These are phyloP conservation scores for Aspergillus sergii DNA, from an alignment of 2,329 filamentous ascomycete species.

Conservation along the genomic window DNA sequence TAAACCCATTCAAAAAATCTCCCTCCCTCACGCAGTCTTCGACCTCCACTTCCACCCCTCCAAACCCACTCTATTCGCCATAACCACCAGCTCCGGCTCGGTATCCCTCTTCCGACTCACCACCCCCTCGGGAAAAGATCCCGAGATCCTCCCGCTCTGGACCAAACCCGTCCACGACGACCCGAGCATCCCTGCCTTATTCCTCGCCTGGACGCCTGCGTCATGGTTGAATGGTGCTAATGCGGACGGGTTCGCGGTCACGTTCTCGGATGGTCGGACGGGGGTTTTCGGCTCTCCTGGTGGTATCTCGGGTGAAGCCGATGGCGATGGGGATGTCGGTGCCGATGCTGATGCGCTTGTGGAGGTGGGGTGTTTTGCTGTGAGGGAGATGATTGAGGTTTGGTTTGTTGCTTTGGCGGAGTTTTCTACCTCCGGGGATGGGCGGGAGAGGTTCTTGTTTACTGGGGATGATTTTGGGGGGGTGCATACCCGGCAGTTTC, in stretches of 20 bases:
- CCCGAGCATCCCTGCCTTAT: conserved; percentile 65
- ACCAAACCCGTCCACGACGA: conserved; percentile 56
- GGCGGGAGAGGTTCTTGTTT: conserved; percentile 33
- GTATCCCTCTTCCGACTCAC: conserved; percentile 40
- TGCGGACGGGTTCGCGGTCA: conserved; percentile 64
- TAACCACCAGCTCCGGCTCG: conserved; percentile 72
- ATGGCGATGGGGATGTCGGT: too few species aligned
- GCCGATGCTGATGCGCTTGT: not conserved
- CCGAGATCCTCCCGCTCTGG: conserved; percentile 39
- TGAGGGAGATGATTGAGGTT: conserved; percentile 39
- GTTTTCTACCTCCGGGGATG: conserved; percentile 9
- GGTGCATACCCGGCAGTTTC: conserved; percentile 33
- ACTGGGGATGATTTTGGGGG: conserved; percentile 45
- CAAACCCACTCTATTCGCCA: conserved; percentile 63
- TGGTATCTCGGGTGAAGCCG: not conserved
- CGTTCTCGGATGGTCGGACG: conserved; percentile 70
- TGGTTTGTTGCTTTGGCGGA: conserved; percentile 42
- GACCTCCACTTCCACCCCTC: conserved; percentile 78
- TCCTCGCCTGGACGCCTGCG: conserved; percentile 71
- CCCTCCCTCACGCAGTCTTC: conserved; percentile 73
- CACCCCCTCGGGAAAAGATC: conserved; percentile 9
- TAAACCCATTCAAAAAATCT: conserved; percentile 56
- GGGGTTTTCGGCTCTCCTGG: conserved; percentile 50
- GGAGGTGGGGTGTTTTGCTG: conserved; percentile 31
- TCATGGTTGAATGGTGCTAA: conserved; percentile 24